phyloP scores from a whole-genome alignment of 2,329 filamentous ascomycete species.

The Gaeumannomyces sp. region DNA sequence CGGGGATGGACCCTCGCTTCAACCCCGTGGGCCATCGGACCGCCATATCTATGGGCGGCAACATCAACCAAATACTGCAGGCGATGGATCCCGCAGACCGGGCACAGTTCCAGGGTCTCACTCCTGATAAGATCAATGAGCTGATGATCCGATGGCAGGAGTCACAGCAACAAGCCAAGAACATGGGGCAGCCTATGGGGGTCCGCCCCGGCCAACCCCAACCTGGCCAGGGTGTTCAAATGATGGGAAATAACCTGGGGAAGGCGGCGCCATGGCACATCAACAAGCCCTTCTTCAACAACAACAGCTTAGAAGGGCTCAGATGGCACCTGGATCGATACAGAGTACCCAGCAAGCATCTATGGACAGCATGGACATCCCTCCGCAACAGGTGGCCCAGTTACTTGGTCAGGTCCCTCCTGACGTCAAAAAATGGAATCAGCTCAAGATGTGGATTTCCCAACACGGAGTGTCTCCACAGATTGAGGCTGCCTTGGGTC shows the following conservation, averaged over 20 bases:
- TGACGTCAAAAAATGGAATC: constrained; percentile 43
- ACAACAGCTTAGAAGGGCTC: constrained; percentile 11
- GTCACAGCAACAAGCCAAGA: constrained; percentile 12
- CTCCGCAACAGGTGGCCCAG: constrained; percentile 17
- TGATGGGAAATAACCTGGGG: not conserved
- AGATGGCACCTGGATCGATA: constrained; percentile 17
- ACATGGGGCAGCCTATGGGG: constrained; percentile 14
- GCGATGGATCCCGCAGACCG: constrained; percentile 42
- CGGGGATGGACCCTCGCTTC: constrained; percentile 47
- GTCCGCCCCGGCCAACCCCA: constrained; percentile 20
- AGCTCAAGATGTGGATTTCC: constrained; percentile 36
- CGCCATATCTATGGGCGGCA: constrained; percentile 30
- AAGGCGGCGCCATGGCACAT: not conserved
- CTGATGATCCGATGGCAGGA: constrained; percentile 43
- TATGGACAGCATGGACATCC: constrained; percentile 45
- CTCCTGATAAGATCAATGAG: constrained; percentile 46
- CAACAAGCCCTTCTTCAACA: constrained; percentile 11
- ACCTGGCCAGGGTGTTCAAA: not conserved
- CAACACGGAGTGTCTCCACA: constrained; percentile 24
- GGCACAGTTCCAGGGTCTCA: constrained; percentile 34
- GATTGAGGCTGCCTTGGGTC: not conserved
- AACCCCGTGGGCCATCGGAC: constrained; percentile 42
- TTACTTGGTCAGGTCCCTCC: constrained; percentile 25
- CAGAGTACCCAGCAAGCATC: constrained; percentile 14
- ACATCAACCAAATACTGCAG: constrained; percentile 34